Base-by-base conservation (phyloP, 345 rosid genomes). In the Mallotus nudiflorus region DNA sequence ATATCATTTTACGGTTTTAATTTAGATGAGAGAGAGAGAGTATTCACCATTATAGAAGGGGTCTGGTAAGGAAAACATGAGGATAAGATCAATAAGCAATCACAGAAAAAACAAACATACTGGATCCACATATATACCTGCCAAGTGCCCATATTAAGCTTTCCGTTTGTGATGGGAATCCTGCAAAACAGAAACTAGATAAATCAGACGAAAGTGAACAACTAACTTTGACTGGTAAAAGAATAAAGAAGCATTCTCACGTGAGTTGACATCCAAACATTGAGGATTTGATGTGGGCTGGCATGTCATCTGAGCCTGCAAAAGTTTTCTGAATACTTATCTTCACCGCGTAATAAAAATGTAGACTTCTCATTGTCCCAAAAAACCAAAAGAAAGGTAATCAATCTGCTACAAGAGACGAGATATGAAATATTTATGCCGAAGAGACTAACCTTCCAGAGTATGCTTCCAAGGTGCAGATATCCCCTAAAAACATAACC, bases 401-500 rank as follows among this genome's bases (percentile, higher is more conserved):
- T n/a, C n/a, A n/a, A n/a, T n/a, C n/a, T n/a, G n/a, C n/a, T n/a
- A n/a, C n/a, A n/a, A n/a, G n/a, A n/a, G n/a, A n/a, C n/a, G n/a
- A n/a, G n/a, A n/a, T n/a, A n/a, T n/a, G n/a, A n/a, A n/a, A n/a
- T n/a, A n/a, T n/a, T n/a, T n/a, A n/a, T n/a, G n/a, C n/a, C n/a
- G n/a, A n/a, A 18, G 22, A 53, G 18, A 70, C 83, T 72, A 52
- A 89, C 97, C 98, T 88, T 94, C 98, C 53, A 94, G 80, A 5
- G 96, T 91, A 64, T 94, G 98, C 84, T 84, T 90, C 98, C 97
- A 94, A 73, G 97, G 96, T 0, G 97, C 98, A 40, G 97, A 87
- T 27, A 84, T 82, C 65, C 98, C 97, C 98, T 91, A 82, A 42
- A 70, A 65, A 73, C 12, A 67, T 11, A 27, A 62, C 9, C 44